Evolutionary conservation across 2,329 filamentous ascomycete genomes (phyloP), one percentile per base, ranked within the genome.

Genomic region (Talaromyces sp.): DNA sequence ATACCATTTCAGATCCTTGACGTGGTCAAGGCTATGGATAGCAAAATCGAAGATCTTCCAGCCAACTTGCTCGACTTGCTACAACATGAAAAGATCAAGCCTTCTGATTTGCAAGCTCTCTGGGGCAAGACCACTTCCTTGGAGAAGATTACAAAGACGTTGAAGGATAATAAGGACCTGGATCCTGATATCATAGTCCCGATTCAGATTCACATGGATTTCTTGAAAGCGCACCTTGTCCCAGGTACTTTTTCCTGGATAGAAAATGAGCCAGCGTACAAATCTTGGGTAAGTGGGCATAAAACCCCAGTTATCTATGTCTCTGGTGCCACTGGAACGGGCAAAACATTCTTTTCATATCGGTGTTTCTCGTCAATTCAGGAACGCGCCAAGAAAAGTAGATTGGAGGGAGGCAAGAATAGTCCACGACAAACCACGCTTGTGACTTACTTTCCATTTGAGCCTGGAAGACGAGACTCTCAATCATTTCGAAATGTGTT

Each of bases 1-100:
- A 59, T 59, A 27, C 56, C 56, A 43, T 59, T 59, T n/a, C 56
- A 59, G n/a, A 59, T 59, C 38, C 56, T 59, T 38, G 56, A 59
- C 19, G 56, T 36, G 1, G 56, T 59, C 3, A 59, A 59, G 13
- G 56, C 31, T 8, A 22, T 59, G 56, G 56, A 59, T 29, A 59
- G n/a, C 13, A 59, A 59, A 29, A 59, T 59, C 22, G 56, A 59
- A 43, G 56, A 59, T 27, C 22, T 59, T 43, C 56, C 56, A 29
- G 56, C 56, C 36, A 59, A 27, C 5, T 43, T 59, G 10, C 56
- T 59, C 22, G 56, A 59, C 10, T 45, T 59, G 25, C 19, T 59
- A 25, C 34, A 58, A n/a, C 56, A 59, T 59, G 56, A 59, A 22
- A 59, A 43, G 27, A 59, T 59, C 36, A 59, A 59, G 22, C 56